phyloP scores from a whole-genome alignment of 345 rosid species.

The Eucalyptus cloeziana region DNA sequence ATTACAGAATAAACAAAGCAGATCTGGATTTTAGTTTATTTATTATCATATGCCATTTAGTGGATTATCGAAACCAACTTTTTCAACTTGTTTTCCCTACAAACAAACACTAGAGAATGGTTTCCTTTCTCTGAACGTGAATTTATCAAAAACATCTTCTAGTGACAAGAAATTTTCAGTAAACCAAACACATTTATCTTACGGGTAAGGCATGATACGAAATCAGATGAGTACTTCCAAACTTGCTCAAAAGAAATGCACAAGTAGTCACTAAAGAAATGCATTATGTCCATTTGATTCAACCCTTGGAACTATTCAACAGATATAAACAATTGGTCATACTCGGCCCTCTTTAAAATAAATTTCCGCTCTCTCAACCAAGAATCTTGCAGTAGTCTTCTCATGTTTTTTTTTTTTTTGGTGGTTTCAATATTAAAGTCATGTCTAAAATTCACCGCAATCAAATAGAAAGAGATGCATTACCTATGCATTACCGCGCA shows the following conservation, averaged over 20 bases:
- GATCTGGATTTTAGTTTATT: background rate
- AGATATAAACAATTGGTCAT: no score
- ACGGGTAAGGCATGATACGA: background rate
- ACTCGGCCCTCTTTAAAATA: no score
- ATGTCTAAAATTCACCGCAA: background rate
- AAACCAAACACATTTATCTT: background rate
- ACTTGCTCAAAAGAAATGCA: background rate
- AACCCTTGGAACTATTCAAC: no score
- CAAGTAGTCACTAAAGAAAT: background rate
- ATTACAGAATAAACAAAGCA: background rate
- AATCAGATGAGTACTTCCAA: background rate
- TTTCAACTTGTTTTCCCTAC: background rate
- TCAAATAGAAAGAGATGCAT: background rate
- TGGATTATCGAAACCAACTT: no score
- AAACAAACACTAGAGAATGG: background rate
- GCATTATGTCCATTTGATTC: no score
- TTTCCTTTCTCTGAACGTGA: background rate
- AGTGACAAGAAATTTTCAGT: no score
- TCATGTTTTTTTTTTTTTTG: no score
- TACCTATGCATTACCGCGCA: background rate
- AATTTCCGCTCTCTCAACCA: no score
- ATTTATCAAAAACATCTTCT: no score
- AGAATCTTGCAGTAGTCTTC: no score
- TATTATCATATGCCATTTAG: no score
- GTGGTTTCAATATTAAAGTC: no score